phyloP scores from a whole-genome alignment of 805 yeast genomes.

The Myxozyma lipomycoides region DNA sequence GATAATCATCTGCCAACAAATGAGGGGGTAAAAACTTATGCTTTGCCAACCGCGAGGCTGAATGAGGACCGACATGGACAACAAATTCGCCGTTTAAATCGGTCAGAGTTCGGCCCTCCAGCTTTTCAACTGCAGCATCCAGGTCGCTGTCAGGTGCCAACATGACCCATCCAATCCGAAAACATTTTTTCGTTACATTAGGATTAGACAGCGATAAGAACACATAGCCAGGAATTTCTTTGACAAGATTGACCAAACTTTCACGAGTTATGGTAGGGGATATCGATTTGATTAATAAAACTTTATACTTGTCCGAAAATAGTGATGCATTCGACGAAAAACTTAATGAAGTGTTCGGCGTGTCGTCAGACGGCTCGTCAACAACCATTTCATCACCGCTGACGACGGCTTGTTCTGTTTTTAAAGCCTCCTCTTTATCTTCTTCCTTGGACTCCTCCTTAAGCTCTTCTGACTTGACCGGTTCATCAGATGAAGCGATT shows the following conservation, averaged over 20 bases:
- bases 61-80: slow-evolving; percentile 23
- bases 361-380: not conserved
- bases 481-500: too few species aligned
- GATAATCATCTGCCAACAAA: slow-evolving; percentile 5
- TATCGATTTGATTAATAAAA: slow-evolving; percentile 23
- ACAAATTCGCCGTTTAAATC: slow-evolving; percentile 12
- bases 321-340: not conserved
- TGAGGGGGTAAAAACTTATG: slow-evolving; percentile 12
- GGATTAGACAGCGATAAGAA: slow-evolving; percentile 27
- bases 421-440: too few species aligned
- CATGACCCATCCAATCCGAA: slow-evolving; percentile 24
- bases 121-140: slow-evolving; percentile 9
- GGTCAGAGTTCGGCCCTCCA: slow-evolving; percentile 18
- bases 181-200: slow-evolving; percentile 18
- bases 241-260: slow-evolving; percentile 12
- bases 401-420: too few species aligned
- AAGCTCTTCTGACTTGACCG: too few species aligned
- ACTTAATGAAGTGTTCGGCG: not conserved
- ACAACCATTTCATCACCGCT: too few species aligned
- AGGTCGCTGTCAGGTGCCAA: slow-evolving; percentile 14
- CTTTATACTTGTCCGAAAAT: slow-evolving; percentile 6
- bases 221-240: slow-evolving; percentile 17
- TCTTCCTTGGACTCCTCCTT: too few species aligned
- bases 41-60: slow-evolving; percentile 10
- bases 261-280: slow-evolving; percentile 18